Evolutionary conservation across 2,329 filamentous ascomycete genomes (phyloP).

Genomic region (Neobulgaria alba): DNA sequence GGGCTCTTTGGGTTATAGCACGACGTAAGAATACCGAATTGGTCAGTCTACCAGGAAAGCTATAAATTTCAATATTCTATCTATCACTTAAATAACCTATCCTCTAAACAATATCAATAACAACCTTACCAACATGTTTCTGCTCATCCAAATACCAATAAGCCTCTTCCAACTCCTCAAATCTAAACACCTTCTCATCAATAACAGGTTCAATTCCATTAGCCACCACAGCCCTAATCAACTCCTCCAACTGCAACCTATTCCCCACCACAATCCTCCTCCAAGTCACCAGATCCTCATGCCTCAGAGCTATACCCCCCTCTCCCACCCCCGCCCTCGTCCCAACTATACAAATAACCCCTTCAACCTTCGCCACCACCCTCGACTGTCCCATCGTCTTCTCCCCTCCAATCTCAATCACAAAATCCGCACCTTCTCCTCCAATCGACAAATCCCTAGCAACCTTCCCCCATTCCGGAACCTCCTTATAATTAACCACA

Average conservation of each 20-base stretch:
- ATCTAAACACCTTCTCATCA: constrained; percentile 36
- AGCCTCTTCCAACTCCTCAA: constrained; percentile 36
- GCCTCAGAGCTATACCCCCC: neutral
- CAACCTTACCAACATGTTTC: constrained; percentile 42
- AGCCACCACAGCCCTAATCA: constrained; percentile 41
- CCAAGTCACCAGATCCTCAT: constrained; percentile 31
- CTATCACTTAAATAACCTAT: too few species aligned
- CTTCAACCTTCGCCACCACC: constrained; percentile 33
- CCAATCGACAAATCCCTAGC: constrained; percentile 30
- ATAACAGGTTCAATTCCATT: constrained; percentile 39
- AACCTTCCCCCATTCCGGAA: constrained; percentile 32
- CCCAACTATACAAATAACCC: constrained; percentile 34
- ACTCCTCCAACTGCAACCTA: constrained; percentile 41
- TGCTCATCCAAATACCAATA: constrained; percentile 23
- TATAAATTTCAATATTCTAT: too few species aligned
- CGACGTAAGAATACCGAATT: too few species aligned
- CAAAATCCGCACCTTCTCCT: constrained; percentile 33
- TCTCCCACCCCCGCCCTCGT: constrained; percentile 21
- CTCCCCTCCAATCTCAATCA: constrained; percentile 37
- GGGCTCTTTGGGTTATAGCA: too few species aligned
- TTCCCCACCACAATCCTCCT: constrained; percentile 40
- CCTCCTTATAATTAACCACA: constrained; percentile 37
- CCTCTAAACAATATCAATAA: constrained; percentile 31
- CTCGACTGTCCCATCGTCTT: constrained; percentile 33
- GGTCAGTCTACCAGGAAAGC: too few species aligned